Evolutionary conservation across 352 stramenopile genomes (phyloP), one percentile per base, ranked within the genome.

Genomic region (Pythium sukuiense): DNA sequence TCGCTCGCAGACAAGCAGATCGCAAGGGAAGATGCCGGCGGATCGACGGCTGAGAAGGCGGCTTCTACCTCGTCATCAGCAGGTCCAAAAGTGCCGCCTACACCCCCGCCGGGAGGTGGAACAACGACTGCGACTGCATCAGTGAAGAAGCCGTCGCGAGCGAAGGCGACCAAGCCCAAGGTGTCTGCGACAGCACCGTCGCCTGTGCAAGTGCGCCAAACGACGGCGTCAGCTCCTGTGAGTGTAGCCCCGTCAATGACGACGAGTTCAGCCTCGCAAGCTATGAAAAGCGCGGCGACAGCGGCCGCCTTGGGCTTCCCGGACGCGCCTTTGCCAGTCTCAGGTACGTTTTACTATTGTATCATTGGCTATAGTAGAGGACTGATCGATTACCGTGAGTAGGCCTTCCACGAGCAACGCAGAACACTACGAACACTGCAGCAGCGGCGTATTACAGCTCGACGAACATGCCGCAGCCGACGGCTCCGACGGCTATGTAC

Each of bases 1-100:
- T 93, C 87, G 27, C 66, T 95, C 18, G 85, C 85, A 5, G 87
- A 95, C 63, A 92, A 87, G 35, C 87, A 93, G 52, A 88, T 95
- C 29, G 83, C 80, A 8, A 77, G 77, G 14, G 79, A 92, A 49
- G 81, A 91, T 48, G 77, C 76, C 5, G 30, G 20, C 7, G 32
- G 20, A 41, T 41, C 35, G 12, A 11, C 35, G 6, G 3, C 35
- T 41, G 50, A 61, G 24, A 65, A 74, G 45, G 55, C 37, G 59
- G 66, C 27, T 54, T 30, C 55, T 45, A 16, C 35, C 35, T 41
- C 35, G 35, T 41, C 35, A 14, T 37, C 32, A 37, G 35, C 35
- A 41, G 35, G 35, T 41, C 35, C 35, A 14, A 73, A 53, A 62
- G 52, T 24, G 45, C 54, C 45, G 50, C 0, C 63, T 53, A n/a